Evolutionary conservation across 2,329 filamentous ascomycete genomes (phyloP).

Genomic region (Periglandula ipomoeae): DNA sequence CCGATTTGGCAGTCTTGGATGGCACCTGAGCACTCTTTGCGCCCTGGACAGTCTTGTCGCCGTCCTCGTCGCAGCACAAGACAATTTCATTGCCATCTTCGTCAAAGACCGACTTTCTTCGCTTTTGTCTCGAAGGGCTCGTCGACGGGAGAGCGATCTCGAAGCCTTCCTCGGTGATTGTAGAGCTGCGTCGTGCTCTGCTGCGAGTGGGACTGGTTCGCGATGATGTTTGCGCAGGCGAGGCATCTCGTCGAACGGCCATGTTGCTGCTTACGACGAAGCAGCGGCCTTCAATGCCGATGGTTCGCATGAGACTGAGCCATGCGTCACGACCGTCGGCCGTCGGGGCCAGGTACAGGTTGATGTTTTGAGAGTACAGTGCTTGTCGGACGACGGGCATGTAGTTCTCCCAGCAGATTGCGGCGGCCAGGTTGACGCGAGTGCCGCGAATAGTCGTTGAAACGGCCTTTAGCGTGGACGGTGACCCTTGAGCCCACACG

Average conservation of each 20-base stretch:
- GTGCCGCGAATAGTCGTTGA: slow-evolving; percentile 71
- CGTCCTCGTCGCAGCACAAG: slow-evolving; percentile 24
- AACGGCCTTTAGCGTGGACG: slow-evolving; percentile 69
- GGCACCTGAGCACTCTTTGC: not conserved
- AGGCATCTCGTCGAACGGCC: slow-evolving; percentile 39
- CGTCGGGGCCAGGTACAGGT: slow-evolving; percentile 83
- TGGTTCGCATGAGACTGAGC: slow-evolving; percentile 71
- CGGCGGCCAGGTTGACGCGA: slow-evolving; percentile 70
- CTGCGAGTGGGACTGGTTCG: slow-evolving; percentile 3
- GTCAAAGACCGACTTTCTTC: slow-evolving; percentile 36
- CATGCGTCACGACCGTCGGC: slow-evolving; percentile 79
- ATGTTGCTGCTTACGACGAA: slow-evolving; percentile 85
- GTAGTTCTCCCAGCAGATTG: slow-evolving; percentile 96
- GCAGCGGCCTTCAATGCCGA: slow-evolving; percentile 72
- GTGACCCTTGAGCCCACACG: slow-evolving; percentile 80
- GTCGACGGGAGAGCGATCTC: slow-evolving; percentile 34
- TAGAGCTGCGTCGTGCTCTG: slow-evolving; percentile 26
- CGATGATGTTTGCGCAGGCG: not conserved
- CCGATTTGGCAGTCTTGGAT: not conserved
- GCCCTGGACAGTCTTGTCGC: slow-evolving; percentile 6
- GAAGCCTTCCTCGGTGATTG: slow-evolving; percentile 35
- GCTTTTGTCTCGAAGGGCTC: slow-evolving; percentile 15
- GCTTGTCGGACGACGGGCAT: slow-evolving; percentile 82
- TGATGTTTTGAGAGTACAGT: slow-evolving; percentile 84
- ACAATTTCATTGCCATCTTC: slow-evolving; percentile 49